Conservation (phyloP, 2,329 filamentous ascomycete species). For the Neophaeococcomyces mojaviensis region DNA sequence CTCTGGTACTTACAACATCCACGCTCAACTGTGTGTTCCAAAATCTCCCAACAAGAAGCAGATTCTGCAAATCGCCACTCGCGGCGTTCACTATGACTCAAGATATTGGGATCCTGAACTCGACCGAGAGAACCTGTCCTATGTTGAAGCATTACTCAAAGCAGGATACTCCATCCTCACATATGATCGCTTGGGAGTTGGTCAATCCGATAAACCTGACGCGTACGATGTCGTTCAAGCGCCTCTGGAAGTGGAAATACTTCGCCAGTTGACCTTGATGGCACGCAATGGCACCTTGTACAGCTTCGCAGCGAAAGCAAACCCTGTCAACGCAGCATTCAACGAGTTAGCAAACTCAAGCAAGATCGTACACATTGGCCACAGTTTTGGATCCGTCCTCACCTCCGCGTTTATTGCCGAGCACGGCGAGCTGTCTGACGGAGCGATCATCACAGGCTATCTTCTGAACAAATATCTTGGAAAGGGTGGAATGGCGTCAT, state of each 20-base stretch:
- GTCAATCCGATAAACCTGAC: conserved; percentile 31
- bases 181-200: conserved; percentile 34
- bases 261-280: conserved; percentile 31
- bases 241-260: conserved; percentile 33
- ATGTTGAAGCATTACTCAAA: conserved; percentile 29
- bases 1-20: conserved; percentile 19
- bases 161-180: conserved; percentile 35
- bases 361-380: conserved; percentile 32
- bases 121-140: conserved; percentile 29
- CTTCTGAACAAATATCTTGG: conserved; percentile 23
- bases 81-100: conserved; percentile 14
- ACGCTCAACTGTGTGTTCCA: conserved; percentile 17
- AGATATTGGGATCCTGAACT: conserved; percentile 28
- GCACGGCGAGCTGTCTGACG: conserved; percentile 31
- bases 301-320: conserved; percentile 14
- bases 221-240: conserved; percentile 35
- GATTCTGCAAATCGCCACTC: conserved; percentile 19
- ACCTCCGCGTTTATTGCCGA: conserved; percentile 27
- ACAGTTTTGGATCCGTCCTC: conserved; percentile 31
- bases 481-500: conserved; percentile 10
- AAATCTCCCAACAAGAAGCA: conserved; percentile 10
- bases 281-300: too few species aligned
- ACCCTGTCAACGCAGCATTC: conserved; percentile 17
- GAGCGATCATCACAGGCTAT: conserved; percentile 34
- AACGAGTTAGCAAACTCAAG: conserved; percentile 22